phyloP scores from a whole-genome alignment of 176 grass and related monocot genomes.

The Raddia guianensis region DNA sequence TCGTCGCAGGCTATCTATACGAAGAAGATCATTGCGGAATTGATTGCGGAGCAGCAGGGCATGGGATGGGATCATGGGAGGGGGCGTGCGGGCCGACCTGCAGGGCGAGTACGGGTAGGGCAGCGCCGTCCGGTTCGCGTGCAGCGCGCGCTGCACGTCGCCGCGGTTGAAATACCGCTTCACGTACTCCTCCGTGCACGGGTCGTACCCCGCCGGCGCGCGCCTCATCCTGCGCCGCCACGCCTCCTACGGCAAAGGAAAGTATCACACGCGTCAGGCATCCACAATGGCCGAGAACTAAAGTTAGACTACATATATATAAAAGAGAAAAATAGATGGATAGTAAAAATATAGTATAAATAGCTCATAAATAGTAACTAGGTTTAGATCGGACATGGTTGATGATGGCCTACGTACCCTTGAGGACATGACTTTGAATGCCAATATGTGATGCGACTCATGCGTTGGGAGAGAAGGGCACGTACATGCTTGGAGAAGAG shows the following conservation, averaged over 20 bases:
- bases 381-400: too few species aligned
- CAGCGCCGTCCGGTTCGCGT: slow-evolving; percentile 71
- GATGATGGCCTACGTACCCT: too few species aligned
- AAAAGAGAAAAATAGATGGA: too few species aligned
- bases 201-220: slow-evolving; percentile 81
- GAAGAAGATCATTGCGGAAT: neutral
- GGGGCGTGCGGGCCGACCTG: slow-evolving; percentile 49
- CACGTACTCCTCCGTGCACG: slow-evolving; percentile 93
- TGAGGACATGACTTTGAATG: too few species aligned
- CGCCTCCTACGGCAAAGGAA: slow-evolving; percentile 42
- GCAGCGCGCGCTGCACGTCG: slow-evolving; percentile 79
- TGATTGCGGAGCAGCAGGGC: neutral
- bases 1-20: neutral
- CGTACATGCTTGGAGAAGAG: slow-evolving; percentile 76
- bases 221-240: slow-evolving; percentile 72
- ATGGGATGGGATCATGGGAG: too few species aligned
- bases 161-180: slow-evolving; percentile 70
- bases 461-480: neutral
- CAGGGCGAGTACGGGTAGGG: slow-evolving; percentile 80
- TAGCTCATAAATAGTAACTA: too few species aligned
- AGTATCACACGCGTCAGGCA: too few species aligned
- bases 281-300: too few species aligned
- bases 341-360: too few species aligned
- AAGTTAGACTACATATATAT: too few species aligned
- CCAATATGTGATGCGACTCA: too few species aligned